Conservation (phyloP, 2,329 filamentous ascomycete genomes). For the Colletotrichum noveboracense region DNA sequence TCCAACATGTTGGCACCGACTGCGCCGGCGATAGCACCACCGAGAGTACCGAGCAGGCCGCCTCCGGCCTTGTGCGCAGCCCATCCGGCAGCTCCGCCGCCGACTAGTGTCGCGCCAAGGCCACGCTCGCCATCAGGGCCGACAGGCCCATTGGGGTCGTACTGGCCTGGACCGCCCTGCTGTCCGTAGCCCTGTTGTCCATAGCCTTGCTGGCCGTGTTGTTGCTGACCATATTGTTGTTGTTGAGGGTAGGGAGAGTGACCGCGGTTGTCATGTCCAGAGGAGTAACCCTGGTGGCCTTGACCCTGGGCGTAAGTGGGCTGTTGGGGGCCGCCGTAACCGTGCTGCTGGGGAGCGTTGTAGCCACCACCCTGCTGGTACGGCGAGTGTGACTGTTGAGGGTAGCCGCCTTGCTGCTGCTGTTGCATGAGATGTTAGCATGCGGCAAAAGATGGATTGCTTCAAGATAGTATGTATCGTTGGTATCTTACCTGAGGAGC, state of each 20-base stretch:
- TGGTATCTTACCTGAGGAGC: slow-evolving; percentile 30
- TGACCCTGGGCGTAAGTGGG: slow-evolving; percentile 13
- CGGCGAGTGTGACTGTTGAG: slow-evolving; percentile 23
- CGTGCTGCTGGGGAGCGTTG: slow-evolving; percentile 21
- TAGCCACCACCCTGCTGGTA: slow-evolving; percentile 24
- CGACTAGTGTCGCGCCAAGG: slow-evolving; percentile 57
- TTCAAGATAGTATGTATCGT: background rate
- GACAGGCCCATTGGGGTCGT: slow-evolving; percentile 2
- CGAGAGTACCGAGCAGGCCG: slow-evolving; percentile 55
- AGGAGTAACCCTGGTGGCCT: slow-evolving; percentile 30
- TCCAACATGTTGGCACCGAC: slow-evolving; percentile 60
- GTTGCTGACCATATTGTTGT: slow-evolving; percentile 23
- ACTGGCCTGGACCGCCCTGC: slow-evolving; percentile 2
- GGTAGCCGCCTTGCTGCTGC: slow-evolving; percentile 21
- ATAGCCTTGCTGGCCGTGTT: slow-evolving; percentile 21
- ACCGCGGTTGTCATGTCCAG: slow-evolving; percentile 32
- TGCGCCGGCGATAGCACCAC: slow-evolving; percentile 56
- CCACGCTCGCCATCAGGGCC: slow-evolving; percentile 55
- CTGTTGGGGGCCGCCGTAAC: slow-evolving; percentile 20
- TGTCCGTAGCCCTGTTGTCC: slow-evolving; percentile 12
- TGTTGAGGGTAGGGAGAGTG: slow-evolving; percentile 23
- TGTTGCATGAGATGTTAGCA: slow-evolving; percentile 1
- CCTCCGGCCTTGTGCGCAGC: slow-evolving; percentile 59
- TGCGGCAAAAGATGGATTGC: background rate
- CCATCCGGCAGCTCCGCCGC: slow-evolving; percentile 59